Evolutionary conservation across 495 filamentous ascomycete species (phyloP), one percentile per base, ranked within the genome.

Genomic region (Tetracladium setigerum): DNA sequence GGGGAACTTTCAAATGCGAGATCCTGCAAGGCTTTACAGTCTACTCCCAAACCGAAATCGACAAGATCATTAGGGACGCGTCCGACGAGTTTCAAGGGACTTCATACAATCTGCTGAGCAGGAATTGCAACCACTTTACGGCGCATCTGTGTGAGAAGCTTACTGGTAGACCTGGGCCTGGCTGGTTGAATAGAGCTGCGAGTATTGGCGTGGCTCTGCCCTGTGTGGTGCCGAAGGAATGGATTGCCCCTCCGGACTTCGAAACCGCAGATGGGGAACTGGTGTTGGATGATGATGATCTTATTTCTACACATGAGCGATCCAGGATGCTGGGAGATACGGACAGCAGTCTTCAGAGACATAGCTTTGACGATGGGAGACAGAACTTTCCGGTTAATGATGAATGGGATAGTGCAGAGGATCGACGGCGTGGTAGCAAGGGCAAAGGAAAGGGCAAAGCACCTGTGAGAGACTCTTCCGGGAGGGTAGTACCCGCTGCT

Each of bases 61-160:
- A 87, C 22, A 54, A 65, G 17, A 78, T 83, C 34, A 73, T 91
- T 12, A 71, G 69, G 51, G 73, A 79, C 56, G 81, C 77, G 5
- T 81, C 78, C 0, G 72, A 81, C 27, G 69, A 76, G 47, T 91
- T 88, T 53, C 68, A 74, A 19, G 86, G 86, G 13, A 78, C 79
- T 1, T 67, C 69, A 10, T 91, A 90, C 61, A 88, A 88, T 53
- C 70, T 91, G 6, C 70, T 91, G 19, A 85, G 79, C 17, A 76
- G 77, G 38, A 91, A 91, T 58, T 91, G 86, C 68, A 89, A 90
- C 55, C 86, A 89, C 56, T 89, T 89, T 63, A 87, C 86, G 9
- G 74, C 72, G 19, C 70, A 82, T 41, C 72, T 90, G 24, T 86
- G 81, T 58, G 62, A 78, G 54, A 68, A 72, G 51, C 65, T 90